phyloP scores from a whole-genome alignment of 306 rosid genomes.

The Prunus mongolica region DNA sequence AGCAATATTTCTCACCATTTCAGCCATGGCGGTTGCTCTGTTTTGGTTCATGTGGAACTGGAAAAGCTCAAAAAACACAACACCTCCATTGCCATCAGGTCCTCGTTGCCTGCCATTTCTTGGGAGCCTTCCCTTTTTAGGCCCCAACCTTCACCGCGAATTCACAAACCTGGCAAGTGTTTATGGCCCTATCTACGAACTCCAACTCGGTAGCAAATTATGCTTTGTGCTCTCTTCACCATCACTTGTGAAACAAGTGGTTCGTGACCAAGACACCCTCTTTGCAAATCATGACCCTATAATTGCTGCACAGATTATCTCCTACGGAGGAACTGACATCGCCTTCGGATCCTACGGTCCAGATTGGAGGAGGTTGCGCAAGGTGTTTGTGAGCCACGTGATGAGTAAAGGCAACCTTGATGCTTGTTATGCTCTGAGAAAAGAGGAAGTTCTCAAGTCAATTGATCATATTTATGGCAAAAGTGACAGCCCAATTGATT shows the following conservation, averaged over 20 bases:
- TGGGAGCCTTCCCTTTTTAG: slow-evolving; percentile 34
- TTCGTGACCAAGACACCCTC: slow-evolving; percentile 25
- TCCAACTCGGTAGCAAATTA: slow-evolving; percentile 21
- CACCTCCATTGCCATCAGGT: slow-evolving; percentile 26
- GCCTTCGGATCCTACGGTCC: slow-evolving; percentile 21
- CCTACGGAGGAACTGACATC: slow-evolving; percentile 20
- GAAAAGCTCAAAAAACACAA: neutral
- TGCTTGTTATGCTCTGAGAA: neutral
- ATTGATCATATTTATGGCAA: slow-evolving; percentile 11
- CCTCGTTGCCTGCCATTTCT: slow-evolving; percentile 34
- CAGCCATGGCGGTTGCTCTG: neutral
- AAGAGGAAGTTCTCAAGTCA: slow-evolving; percentile 19
- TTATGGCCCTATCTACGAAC: slow-evolving; percentile 36
- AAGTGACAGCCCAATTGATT: slow-evolving; percentile 1
- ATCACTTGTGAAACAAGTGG: slow-evolving; percentile 18
- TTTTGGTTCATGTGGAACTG: neutral
- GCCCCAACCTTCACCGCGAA: slow-evolving; percentile 21
- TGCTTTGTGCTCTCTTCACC: slow-evolving; percentile 21
- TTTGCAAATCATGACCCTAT: slow-evolving; percentile 31
- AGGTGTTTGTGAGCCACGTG: slow-evolving; percentile 24
- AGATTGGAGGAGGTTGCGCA: slow-evolving; percentile 30
- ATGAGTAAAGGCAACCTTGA: slow-evolving; percentile 19
- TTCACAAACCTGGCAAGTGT: slow-evolving; percentile 15
- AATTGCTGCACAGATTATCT: neutral
- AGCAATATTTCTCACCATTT: neutral